Conservation (phyloP, 768 basidiomycete species). For the Scleroderma bovista region DNA sequence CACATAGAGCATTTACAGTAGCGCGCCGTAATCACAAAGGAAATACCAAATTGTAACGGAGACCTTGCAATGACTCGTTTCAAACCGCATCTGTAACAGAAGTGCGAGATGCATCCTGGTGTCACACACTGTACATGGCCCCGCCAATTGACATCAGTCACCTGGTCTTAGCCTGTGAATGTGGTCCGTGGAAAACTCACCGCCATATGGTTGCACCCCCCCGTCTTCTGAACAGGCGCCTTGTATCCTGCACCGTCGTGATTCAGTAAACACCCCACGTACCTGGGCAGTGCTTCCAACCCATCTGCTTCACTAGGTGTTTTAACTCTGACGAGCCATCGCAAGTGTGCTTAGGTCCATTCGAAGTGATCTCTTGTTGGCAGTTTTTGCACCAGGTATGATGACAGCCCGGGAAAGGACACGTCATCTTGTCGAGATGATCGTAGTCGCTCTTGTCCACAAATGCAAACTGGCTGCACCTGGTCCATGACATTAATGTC, state of each 20-base stretch:
- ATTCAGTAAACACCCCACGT: conserved; percentile 6
- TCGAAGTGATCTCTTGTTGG: conserved; percentile 31
- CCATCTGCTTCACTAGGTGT: conserved; percentile 41
- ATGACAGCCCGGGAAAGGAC: conserved; percentile 43
- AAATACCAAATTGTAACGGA: conserved; percentile 25
- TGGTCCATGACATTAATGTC: conserved; percentile 25
- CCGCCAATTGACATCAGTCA: not conserved
- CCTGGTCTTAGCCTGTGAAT: not conserved
- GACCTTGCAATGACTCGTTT: conserved; percentile 38
- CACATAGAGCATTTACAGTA: conserved; percentile 30
- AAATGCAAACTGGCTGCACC: conserved; percentile 45
- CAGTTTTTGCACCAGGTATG: conserved; percentile 60
- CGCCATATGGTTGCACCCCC: conserved; percentile 58
- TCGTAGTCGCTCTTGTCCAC: conserved; percentile 47
- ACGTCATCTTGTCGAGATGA: conserved; percentile 35
- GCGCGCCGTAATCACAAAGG: conserved; percentile 28
- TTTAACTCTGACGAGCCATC: conserved; percentile 51
- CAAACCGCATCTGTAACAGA: conserved; percentile 50
- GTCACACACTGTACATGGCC: conserved; percentile 39
- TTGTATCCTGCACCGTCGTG: conserved; percentile 31
- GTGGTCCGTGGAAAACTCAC: no score
- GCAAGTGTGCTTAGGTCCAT: conserved; percentile 45
- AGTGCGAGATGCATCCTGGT: conserved; percentile 52
- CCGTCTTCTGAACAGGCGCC: conserved; percentile 46
- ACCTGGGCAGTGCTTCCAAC: conserved; percentile 65